Evolutionary conservation across 1,284 basidiomycete genomes (phyloP).

Genomic region (Cryptococcus sp.): DNA sequence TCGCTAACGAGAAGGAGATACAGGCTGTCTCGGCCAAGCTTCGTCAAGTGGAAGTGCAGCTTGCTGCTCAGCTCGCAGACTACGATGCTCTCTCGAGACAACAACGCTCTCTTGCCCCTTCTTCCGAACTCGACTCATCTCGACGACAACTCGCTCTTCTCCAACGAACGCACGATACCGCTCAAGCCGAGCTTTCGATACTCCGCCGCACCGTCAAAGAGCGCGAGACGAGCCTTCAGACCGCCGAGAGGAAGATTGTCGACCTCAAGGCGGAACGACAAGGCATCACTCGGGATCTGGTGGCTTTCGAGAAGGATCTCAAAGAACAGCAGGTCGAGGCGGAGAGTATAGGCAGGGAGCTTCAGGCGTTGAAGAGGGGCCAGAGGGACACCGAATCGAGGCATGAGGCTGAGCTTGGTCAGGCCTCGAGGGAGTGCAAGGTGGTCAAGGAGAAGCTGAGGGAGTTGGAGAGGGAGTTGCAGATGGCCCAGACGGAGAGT

Average conservation of each 20-base stretch:
- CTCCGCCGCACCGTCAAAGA: conserved; percentile 14
- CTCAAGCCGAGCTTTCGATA: conserved; percentile 5
- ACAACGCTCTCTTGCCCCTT: background rate
- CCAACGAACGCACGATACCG: conserved; percentile 12
- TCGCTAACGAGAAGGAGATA: conserved; percentile 13
- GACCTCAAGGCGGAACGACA: conserved; percentile 17
- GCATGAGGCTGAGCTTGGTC: background rate
- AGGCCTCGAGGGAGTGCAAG: background rate
- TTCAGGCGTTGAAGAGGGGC: conserved; percentile 53
- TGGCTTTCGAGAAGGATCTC: conserved; percentile 34
- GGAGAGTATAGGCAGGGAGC: conserved; percentile 49
- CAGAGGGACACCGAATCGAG: conserved; percentile 5
- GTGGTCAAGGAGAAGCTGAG: conserved; percentile 1
- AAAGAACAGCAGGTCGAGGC: conserved; percentile 52
- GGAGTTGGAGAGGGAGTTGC: conserved; percentile 4
- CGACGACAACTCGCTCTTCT: background rate
- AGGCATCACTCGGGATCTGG: conserved; percentile 23
- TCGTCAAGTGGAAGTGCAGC: conserved; percentile 14
- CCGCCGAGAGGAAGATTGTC: conserved; percentile 14
- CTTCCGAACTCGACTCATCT: background rate
- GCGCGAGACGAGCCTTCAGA: conserved; percentile 10
- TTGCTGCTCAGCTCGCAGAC: conserved; percentile 12
- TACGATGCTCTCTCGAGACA: conserved; percentile 11
- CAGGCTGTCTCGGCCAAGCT: conserved; percentile 6
- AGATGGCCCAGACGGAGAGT: background rate